Conservation (phyloP, 2,329 filamentous ascomycete genomes). For the Dactylonectria macrodidyma region DNA sequence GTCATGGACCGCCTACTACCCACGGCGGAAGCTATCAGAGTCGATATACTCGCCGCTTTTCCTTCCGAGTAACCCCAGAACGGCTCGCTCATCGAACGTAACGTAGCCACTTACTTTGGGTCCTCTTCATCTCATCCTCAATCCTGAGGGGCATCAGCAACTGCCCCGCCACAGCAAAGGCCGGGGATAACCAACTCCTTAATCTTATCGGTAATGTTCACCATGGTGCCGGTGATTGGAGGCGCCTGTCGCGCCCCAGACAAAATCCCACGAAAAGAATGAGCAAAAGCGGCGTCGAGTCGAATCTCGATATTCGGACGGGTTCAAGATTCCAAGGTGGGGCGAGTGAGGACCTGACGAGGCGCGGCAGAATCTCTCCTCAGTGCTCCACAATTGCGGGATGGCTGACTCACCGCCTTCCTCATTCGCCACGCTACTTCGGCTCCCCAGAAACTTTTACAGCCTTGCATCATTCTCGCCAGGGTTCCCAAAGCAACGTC, state of each 20-base stretch:
- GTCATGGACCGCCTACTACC: background rate
- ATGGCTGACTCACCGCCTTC: conserved; percentile 49
- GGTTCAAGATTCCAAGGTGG: conserved; percentile 48
- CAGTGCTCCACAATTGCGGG: conserved; percentile 37
- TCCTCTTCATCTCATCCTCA: conserved; percentile 99
- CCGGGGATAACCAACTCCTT: conserved; percentile 81
- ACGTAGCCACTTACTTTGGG: conserved; percentile 84
- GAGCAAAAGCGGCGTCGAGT: conserved; percentile 25
- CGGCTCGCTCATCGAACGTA: background rate
- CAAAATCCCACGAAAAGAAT: conserved; percentile 26
- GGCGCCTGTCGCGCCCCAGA: conserved; percentile 41
- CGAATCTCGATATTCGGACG: conserved; percentile 28
- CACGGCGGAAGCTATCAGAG: background rate
- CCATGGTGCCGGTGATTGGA: conserved; percentile 75
- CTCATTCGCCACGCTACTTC: conserved; percentile 26
- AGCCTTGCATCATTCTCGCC: conserved; percentile 47
- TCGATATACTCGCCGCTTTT: background rate
- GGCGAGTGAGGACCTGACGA: conserved; percentile 47
- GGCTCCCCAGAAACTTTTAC: conserved; percentile 43
- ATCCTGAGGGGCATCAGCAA: conserved; percentile 75
- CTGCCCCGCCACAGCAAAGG: conserved; percentile 20
- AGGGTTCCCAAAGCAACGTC: conserved; percentile 38
- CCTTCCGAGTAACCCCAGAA: no score
- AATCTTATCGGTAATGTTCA: conserved; percentile 99
- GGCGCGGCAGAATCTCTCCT: conserved; percentile 45